phyloP scores from a whole-genome alignment of 495 filamentous ascomycete genomes.

The Xylaria scruposa region DNA sequence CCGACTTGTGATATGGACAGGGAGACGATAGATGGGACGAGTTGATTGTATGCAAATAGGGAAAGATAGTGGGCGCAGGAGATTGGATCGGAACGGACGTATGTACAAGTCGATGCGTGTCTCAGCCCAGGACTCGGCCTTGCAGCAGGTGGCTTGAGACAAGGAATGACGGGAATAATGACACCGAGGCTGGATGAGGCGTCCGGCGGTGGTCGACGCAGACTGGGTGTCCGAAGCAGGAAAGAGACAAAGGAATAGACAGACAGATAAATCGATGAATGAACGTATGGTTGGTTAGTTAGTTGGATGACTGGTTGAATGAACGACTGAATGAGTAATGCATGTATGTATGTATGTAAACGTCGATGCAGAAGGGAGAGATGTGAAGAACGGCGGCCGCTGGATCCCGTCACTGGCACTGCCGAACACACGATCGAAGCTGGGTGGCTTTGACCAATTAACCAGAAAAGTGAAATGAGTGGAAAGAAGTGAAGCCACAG shows the following conservation, averaged over 20 bases:
- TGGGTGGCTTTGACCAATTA: slow-evolving; percentile 19
- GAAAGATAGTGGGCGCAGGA: slow-evolving; percentile 4
- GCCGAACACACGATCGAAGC: slow-evolving; percentile 4
- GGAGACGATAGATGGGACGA: background rate
- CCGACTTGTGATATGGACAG: background rate
- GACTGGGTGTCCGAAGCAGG: background rate
- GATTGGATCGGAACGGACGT: slow-evolving; percentile 3
- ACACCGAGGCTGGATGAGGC: slow-evolving; percentile 6
- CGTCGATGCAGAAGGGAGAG: slow-evolving; percentile 6
- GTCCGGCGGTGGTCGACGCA: background rate
- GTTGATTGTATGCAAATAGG: background rate
- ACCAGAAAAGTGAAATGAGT: slow-evolving; percentile 21
- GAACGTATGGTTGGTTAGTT: too few species aligned
- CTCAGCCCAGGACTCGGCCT: slow-evolving; percentile 21
- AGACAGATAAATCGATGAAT: background rate
- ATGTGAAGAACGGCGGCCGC: background rate
- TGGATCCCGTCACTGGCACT: slow-evolving; percentile 12
- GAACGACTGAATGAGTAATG: background rate
- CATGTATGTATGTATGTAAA: background rate
- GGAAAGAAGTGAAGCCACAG: slow-evolving; percentile 27
- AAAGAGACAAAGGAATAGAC: background rate
- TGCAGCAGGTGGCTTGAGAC: slow-evolving; percentile 23
- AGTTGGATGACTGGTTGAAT: background rate
- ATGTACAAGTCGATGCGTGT: slow-evolving; percentile 18
- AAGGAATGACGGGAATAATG: slow-evolving; percentile 5